Evolutionary conservation across 805 yeast genomes (phyloP), one percentile per base, ranked within the genome.

Genomic region (Saccharomycopsis malanga): DNA sequence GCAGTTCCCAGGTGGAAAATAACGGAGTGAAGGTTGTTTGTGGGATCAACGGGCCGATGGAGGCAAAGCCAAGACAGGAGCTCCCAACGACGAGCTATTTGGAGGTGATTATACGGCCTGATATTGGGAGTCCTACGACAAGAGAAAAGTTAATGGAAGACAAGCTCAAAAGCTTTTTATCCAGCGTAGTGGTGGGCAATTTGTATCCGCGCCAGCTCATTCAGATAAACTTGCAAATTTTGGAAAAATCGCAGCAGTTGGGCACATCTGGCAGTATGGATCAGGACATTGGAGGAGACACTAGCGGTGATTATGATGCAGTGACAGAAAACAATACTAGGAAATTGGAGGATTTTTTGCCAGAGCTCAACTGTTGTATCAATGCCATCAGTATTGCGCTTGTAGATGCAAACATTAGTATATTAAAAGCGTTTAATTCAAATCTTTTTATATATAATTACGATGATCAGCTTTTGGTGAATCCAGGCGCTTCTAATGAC

Each of bases 1-100:
- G 97, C 1, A 85, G 95, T 1, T 80, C 91, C 1, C 73, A 73
- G 21, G 68, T 80, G 48, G 60, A 65, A 14, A 60, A 66, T n/a
- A 77, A 74, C 1, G 61, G 62, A 15, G 76, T 83, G 1, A 74
- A 74, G 48, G 79, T 84, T 2, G 64, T 89, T 2, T 77, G 82
- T 37, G 79, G 96, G 0, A 89, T 91, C 1, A 75, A 89, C 1
- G 98, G 98, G 0, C 98, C 98, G 0, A 74, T 91, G 25, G 97
- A 91, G 58, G 81, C 87, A 9, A 83, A 81, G 60, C 64, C 77
- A 12, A 75, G 91, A 56, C 95, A 88, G 59, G 98, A 91, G 61
- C 63, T 81, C 29, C 96, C 97, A 9, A 81, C 84, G 14, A 69
- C 72, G 39, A 82, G 91, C 14, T 79, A 86, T 15, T 61, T 93